Conservation (phyloP, 192 early-diverging fungal species). For the Coemansia sp. region DNA sequence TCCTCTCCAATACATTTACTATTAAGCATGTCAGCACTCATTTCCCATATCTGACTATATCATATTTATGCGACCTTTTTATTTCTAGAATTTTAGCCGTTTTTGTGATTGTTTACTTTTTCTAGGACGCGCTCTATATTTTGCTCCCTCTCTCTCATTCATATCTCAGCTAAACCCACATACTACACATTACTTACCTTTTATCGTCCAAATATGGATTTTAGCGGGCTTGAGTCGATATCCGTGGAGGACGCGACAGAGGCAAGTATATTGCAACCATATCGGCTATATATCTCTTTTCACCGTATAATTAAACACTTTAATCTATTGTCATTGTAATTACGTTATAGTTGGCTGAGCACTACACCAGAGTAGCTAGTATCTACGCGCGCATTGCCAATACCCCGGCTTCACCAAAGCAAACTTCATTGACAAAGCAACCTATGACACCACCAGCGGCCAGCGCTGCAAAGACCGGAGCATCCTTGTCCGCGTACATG, state of each 20-base stretch:
- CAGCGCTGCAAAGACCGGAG: not conserved
- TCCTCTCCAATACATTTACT: no score
- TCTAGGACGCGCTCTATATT: not conserved
- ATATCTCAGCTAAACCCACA: not conserved
- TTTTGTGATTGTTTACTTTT: not conserved
- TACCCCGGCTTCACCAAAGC: not conserved
- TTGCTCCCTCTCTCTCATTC: not conserved
- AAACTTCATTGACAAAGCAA: not conserved
- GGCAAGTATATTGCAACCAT: not conserved
- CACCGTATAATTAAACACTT: not conserved
- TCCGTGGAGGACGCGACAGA: constrained; percentile 4
- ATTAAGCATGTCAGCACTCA: not conserved
- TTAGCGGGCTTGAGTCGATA: not conserved
- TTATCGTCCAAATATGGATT: not conserved
- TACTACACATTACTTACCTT: not conserved
- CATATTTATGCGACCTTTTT: not conserved
- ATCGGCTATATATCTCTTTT: not conserved
- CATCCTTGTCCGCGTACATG: not conserved
- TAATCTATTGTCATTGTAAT: not conserved
- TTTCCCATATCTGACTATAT: not conserved
- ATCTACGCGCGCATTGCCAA: not conserved
- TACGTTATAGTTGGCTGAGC: not conserved
- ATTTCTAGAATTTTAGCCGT: not conserved
- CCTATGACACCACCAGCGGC: not conserved
- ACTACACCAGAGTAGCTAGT: not conserved